Evolutionary conservation across 768 basidiomycete genomes (phyloP), one percentile per base, ranked within the genome.

Genomic region (Pholiota microspora): DNA sequence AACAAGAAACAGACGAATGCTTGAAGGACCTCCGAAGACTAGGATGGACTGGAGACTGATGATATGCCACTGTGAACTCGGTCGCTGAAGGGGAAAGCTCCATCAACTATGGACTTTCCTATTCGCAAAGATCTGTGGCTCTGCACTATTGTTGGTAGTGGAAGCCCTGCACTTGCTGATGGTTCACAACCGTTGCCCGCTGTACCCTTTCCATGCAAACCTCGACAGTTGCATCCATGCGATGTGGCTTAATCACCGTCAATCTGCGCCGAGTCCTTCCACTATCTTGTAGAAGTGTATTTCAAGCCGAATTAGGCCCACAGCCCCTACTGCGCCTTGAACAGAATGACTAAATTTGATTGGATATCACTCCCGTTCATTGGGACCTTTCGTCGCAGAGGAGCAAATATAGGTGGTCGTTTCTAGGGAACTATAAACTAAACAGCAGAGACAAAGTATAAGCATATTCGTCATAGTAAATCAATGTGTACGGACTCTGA

Each of bases 1-100:
- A 76, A 62, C 69, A 67, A 55, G 80, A 79, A 58, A 75, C 69
- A 15, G 79, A 82, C 31, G 80, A 81, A 61, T 79, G 81, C 56
- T 62, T 69, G 56, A 68, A 64, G 49, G 80, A 83, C 58, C 65
- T 83, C 51, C 67, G 75, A 51, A 69, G 80, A 35, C 67, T 82
- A 16, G 80, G 79, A 2, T 82, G 78, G 77, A 78, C 76, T 7
- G 77, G 75, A 12, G 73, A 76, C 61, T 77, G 21, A 42, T n/a
- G n/a, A n/a, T n/a, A n/a, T n/a, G n/a, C n/a, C n/a, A n/a, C n/a
- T n/a, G n/a, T n/a, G n/a, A n/a, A n/a, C n/a, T n/a, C n/a, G n/a
- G n/a, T n/a, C n/a, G n/a, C n/a, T n/a, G n/a, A n/a, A n/a, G n/a
- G n/a, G n/a, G n/a, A n/a, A n/a, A n/a, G n/a, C n/a, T n/a, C n/a